Conservation (phyloP, 2,329 filamentous ascomycete species). For the Trichoderma gracile region DNA sequence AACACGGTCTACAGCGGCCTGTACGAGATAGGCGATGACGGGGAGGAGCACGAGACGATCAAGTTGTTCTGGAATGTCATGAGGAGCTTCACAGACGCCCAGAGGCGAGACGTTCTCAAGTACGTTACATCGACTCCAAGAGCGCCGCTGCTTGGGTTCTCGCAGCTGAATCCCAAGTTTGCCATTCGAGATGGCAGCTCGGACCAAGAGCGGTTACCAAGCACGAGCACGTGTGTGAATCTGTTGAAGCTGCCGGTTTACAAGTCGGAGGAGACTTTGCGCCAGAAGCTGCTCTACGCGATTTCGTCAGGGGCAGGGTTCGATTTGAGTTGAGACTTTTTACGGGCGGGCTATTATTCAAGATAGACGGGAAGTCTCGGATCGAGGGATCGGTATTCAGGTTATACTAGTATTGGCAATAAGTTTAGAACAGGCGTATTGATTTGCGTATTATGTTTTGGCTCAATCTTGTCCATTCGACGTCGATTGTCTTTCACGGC, state of each 20-base stretch:
- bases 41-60: slow-evolving; percentile 80
- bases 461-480: neutral
- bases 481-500: neutral
- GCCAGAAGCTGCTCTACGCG: slow-evolving; percentile 83
- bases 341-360: neutral
- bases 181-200: slow-evolving; percentile 76
- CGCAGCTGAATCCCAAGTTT: slow-evolving; percentile 80
- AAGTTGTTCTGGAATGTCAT: slow-evolving; percentile 91
- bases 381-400: neutral
- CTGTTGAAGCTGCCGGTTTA: slow-evolving; percentile 90
- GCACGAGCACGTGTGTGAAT: slow-evolving; percentile 95
- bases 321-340: slow-evolving; percentile 63
- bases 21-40: slow-evolving; percentile 87
- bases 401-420: neutral
- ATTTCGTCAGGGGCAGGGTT: slow-evolving; percentile 90
- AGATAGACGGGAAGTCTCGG: slow-evolving; percentile 12
- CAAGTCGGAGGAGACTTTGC: slow-evolving; percentile 62
- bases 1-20: slow-evolving; percentile 88
- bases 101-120: slow-evolving; percentile 84
- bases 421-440: neutral
- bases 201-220: slow-evolving; percentile 73
- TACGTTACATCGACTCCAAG: slow-evolving; percentile 94
- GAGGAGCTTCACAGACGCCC: slow-evolving; percentile 69
- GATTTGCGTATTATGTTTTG: neutral
- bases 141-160: slow-evolving; percentile 86